phyloP scores from a whole-genome alignment of 768 basidiomycete species.

The Lactarius pseudohatsudake region DNA sequence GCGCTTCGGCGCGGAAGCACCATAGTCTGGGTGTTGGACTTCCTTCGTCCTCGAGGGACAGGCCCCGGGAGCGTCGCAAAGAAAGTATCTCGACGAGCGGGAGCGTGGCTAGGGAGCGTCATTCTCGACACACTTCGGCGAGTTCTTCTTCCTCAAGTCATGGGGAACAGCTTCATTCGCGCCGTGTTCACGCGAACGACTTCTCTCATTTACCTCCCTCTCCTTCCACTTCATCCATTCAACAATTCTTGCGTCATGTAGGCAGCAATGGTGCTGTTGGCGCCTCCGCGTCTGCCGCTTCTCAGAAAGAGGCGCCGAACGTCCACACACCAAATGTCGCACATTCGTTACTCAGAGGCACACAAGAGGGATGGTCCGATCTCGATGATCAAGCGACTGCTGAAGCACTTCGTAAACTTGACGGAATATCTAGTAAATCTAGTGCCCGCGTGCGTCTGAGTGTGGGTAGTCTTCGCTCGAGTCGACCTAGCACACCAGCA shows the following conservation, averaged over 20 bases:
- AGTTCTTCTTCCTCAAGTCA: constrained; percentile 66
- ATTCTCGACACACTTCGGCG: constrained; percentile 65
- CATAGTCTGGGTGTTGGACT: constrained; percentile 29
- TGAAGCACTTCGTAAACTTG: constrained; percentile 89
- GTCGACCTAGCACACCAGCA: constrained; percentile 68
- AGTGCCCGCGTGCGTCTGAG: constrained; percentile 76
- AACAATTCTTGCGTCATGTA: constrained; percentile 70
- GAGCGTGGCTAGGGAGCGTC: constrained; percentile 35
- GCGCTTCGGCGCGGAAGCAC: constrained; percentile 25
- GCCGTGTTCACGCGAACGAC: constrained; percentile 69
- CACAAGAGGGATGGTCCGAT: constrained; percentile 87
- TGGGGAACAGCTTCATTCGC: constrained; percentile 47
- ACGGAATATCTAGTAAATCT: constrained; percentile 74
- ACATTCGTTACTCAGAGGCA: constrained; percentile 81
- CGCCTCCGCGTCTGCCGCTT: constrained; percentile 39
- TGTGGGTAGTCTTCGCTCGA: constrained; percentile 50
- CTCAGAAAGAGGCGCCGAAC: constrained; percentile 41
- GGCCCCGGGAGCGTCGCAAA: constrained; percentile 44
- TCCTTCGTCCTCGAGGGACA: constrained; percentile 43
- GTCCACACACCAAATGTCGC: constrained; percentile 67
- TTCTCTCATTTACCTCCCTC: constrained; percentile 91
- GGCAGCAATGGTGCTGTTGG: constrained; percentile 43
- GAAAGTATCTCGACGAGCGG: constrained; percentile 36
- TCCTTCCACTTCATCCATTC: constrained; percentile 86
- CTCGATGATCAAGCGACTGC: constrained; percentile 87